Conservation (phyloP, 2,329 filamentous ascomycete genomes). For the Colletotrichum sp. region DNA sequence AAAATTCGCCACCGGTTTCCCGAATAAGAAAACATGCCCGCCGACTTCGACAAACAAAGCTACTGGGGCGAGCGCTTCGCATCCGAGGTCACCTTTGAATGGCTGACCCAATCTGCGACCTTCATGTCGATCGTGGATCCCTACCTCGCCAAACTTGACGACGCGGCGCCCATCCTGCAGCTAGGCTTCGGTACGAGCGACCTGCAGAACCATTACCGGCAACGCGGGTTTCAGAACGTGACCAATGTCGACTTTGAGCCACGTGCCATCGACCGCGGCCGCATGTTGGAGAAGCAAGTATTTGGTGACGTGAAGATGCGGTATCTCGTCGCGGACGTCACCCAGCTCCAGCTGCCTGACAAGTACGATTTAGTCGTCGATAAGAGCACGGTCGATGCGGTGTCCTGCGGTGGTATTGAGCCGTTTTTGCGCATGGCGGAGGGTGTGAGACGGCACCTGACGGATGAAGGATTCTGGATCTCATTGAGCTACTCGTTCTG, state of each 20-base stretch:
- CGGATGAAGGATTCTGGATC: slow-evolving; percentile 46
- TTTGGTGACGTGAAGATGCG: slow-evolving; percentile 50
- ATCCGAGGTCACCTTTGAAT: slow-evolving; percentile 51
- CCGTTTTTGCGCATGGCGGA: slow-evolving; percentile 42
- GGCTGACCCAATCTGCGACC: slow-evolving; percentile 46
- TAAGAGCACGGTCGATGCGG: slow-evolving; percentile 54
- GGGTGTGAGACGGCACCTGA: slow-evolving; percentile 38
- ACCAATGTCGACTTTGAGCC: slow-evolving; percentile 58
- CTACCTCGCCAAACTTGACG: slow-evolving; percentile 32
- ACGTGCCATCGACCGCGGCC: slow-evolving; percentile 47
- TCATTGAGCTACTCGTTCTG: slow-evolving; percentile 51
- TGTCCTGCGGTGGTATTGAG: slow-evolving; percentile 48
- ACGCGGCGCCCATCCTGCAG: slow-evolving; percentile 43
- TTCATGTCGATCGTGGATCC: slow-evolving; percentile 46
- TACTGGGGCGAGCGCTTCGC: slow-evolving; percentile 55
- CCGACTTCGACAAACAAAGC: slow-evolving; percentile 53
- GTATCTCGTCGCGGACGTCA: slow-evolving; percentile 52
- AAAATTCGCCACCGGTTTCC: neutral
- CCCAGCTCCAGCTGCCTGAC: slow-evolving; percentile 31
- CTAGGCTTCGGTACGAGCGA: slow-evolving; percentile 56
- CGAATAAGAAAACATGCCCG: neutral
- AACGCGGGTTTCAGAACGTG: slow-evolving; percentile 43
- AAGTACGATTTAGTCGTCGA: slow-evolving; percentile 50
- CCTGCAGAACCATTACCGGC: slow-evolving; percentile 51
- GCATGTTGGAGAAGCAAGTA: slow-evolving; percentile 38